Percentiles rank a stretch among this genome's conserved stretches.
Evolutionary conservation across 305 asterid species (phyloP).

Genomic region (Fraxinus baroniana): DNA sequence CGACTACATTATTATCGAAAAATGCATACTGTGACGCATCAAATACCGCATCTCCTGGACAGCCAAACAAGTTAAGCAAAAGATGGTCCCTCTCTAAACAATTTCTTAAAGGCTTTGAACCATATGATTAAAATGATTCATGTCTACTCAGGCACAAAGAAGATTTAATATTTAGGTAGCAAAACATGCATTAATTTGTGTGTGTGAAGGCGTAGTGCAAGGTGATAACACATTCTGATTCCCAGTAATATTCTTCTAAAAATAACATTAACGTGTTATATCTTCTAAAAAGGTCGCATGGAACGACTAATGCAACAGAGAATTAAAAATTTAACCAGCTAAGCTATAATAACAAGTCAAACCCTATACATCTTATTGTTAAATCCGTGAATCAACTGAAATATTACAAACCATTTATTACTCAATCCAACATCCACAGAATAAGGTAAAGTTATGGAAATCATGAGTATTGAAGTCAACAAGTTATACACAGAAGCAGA

Average conservation of each 20-base stretch:
- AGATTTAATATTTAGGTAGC: not conserved
- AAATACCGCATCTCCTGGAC: slow-evolving; percentile 52
- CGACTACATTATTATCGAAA: slow-evolving; percentile 73
- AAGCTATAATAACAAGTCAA: not conserved
- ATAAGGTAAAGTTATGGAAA: not conserved
- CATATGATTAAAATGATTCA: not conserved
- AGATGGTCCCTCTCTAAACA: not conserved
- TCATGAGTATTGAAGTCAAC: not conserved
- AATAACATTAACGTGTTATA: not conserved
- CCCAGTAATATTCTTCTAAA: not conserved
- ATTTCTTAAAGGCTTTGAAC: not conserved
- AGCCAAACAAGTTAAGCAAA: slow-evolving; percentile 8
- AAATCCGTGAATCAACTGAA: not conserved
- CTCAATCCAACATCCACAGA: not conserved
- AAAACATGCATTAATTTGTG: not conserved
- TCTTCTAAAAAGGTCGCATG: not conserved
- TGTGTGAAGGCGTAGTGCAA: not conserved
- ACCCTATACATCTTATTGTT: not conserved
- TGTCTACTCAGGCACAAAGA: not conserved
- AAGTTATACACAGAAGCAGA: not conserved
- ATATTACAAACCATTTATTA: not conserved
- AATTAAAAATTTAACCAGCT: not conserved
- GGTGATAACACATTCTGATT: not conserved
- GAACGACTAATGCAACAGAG: not conserved
- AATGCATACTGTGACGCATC: slow-evolving; percentile 95